These are phyloP conservation scores for Lentinula boryana DNA, from an alignment of 768 basidiomycete genomes.

Conservation along the genomic window DNA sequence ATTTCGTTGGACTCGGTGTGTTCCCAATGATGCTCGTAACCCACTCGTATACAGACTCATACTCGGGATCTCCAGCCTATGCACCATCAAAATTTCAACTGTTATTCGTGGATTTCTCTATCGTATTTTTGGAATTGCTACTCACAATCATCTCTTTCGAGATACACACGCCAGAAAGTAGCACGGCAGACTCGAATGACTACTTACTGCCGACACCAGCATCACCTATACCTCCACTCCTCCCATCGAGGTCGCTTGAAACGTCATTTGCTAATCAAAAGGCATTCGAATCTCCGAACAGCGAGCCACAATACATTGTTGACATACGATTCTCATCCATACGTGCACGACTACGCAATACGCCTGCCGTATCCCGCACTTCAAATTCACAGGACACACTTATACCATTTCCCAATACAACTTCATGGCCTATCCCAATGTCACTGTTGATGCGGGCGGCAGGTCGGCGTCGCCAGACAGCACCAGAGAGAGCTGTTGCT, in stretches of 20 bases:
- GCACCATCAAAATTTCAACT: slow-evolving; percentile 62
- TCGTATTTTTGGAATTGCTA: slow-evolving; percentile 59
- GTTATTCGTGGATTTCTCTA: slow-evolving; percentile 60
- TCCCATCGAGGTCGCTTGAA: slow-evolving; percentile 11
- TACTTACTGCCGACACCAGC: slow-evolving; percentile 19
- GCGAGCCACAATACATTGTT: slow-evolving; percentile 42
- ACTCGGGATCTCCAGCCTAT: slow-evolving; percentile 31
- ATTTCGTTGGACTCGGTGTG: slow-evolving; percentile 76
- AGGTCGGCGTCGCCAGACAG: slow-evolving; percentile 49
- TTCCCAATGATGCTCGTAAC: slow-evolving; percentile 5
- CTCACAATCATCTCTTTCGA: slow-evolving; percentile 70
- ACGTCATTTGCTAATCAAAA: not conserved
- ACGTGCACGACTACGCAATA: slow-evolving; percentile 49
- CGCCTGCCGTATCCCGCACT: slow-evolving; percentile 31
- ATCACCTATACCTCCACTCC: slow-evolving; percentile 12
- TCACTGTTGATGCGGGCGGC: slow-evolving; percentile 17
- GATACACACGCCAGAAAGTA: slow-evolving; percentile 35
- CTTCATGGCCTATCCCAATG: slow-evolving; percentile 32
- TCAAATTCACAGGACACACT: slow-evolving; percentile 23
- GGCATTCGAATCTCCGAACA: slow-evolving; percentile 9
- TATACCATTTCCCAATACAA: slow-evolving; percentile 58
- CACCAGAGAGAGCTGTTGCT: slow-evolving; percentile 28
- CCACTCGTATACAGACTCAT: not conserved
- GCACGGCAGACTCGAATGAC: slow-evolving; percentile 24
- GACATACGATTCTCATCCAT: slow-evolving; percentile 56